Base-by-base conservation (phyloP, 2,329 filamentous ascomycete species). In the Aspergillus luchuensis region DNA sequence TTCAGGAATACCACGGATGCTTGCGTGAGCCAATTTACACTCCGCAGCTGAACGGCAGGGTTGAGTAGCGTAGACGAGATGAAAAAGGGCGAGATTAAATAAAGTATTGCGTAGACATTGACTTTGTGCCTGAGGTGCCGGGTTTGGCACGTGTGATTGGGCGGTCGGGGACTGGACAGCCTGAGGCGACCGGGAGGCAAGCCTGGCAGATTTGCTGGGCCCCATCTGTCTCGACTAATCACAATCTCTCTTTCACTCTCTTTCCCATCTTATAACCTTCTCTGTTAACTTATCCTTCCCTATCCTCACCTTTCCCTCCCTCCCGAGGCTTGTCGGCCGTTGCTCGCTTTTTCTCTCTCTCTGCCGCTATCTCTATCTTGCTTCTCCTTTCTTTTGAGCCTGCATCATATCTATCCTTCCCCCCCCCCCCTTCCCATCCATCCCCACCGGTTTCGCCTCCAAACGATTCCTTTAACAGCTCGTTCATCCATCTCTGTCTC, bases 151-250 rank as follows among this genome's bases (percentile, higher is more conserved):
- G 53, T 56, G 53, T 56, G 28, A 56, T 55, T 55, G 52, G 53
- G 47, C 53, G 53, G 53, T 33, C 39, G 53, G 53, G 23, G 21
- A 13, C 25, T 50, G 39, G 39, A 36, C 41, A 56, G 53, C 53
- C 53, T 56, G 53, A 56, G 53, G 53, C 53, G 53, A 43, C 41
- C 53, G 45, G 53, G 53, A 56, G 53, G 39, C 39, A 56, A 56
- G 45, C 53, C 28, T 30, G 28, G 28, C 53, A 56, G 53, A 47
- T 56, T 56, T 47, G 13, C 36, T 36, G 21, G 19, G n/a, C 15
- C 33, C 23, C 23, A 19, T 2, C 15, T 33, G 15, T 2, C 30
- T 36, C 41, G 41, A 39, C 19, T 52, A 52, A 23, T 39, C 41
- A 52, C 28, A 15, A 5, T 13, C 10, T 28, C 25, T 28, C 25